Percentiles rank a stretch among this genome's conserved stretches.
phyloP scores from a whole-genome alignment of 2,329 filamentous ascomycete genomes.

The Endoconidiophora laricicola region DNA sequence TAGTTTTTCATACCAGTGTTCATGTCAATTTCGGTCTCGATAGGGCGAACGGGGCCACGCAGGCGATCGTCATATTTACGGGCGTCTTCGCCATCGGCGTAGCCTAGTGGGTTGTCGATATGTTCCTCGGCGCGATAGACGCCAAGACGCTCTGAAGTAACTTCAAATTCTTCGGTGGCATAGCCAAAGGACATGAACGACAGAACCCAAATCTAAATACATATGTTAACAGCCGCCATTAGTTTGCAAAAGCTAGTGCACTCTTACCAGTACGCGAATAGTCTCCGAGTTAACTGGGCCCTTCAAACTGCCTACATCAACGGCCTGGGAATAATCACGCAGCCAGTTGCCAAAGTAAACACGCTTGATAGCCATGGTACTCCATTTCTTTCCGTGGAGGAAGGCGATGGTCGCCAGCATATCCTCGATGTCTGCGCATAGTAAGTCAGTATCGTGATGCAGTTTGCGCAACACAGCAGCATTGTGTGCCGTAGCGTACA shows the following conservation, averaged over 20 bases:
- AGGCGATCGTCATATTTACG: conserved; percentile 66
- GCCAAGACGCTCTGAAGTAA: conserved; percentile 58
- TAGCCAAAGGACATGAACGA: conserved; percentile 56
- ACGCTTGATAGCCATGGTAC: conserved; percentile 57
- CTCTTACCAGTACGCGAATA: conserved; percentile 50
- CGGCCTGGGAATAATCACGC: conserved; percentile 68
- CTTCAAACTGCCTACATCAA: conserved; percentile 67
- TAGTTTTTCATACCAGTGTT: conserved; percentile 98
- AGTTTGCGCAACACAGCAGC: too few relatives aligned
- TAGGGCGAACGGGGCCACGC: conserved; percentile 55
- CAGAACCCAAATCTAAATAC: conserved; percentile 31
- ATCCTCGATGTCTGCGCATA: conserved; percentile 52
- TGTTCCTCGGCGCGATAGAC: conserved; percentile 59
- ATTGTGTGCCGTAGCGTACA: too few relatives aligned
- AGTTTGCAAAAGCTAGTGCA: neutral
- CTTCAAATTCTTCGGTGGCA: conserved; percentile 64
- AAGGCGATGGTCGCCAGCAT: conserved; percentile 64
- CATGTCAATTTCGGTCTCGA: conserved; percentile 57
- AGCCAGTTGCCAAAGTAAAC: conserved; percentile 82
- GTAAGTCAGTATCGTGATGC: neutral
- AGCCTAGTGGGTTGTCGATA: conserved; percentile 62
- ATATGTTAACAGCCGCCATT: neutral
- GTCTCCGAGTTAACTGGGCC: conserved; percentile 56
- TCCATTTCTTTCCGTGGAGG: conserved; percentile 72
- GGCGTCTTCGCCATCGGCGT: conserved; percentile 63